A percentile compares a stretch with the other conserved stretches of the same genome.
phyloP scores from a whole-genome alignment of 495 filamentous ascomycete genomes.

The Podospora didyma region DNA sequence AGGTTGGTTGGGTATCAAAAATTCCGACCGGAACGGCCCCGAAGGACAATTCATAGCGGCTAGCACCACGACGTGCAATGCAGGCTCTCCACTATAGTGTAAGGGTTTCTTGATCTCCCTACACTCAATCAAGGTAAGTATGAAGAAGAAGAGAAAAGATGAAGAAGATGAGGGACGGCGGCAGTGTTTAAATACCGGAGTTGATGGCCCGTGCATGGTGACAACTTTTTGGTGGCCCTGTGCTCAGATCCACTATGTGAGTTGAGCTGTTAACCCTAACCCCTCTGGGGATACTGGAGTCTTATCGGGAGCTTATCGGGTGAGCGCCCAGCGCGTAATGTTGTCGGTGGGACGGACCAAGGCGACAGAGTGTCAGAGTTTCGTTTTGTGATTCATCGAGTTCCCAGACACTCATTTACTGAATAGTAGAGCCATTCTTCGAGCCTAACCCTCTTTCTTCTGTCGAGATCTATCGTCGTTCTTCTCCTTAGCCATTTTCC shows the following conservation, averaged over 20 bases:
- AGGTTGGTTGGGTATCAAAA: conserved; percentile 28
- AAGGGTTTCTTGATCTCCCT: conserved; percentile 28
- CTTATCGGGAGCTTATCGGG: background rate
- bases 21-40: conserved; percentile 37
- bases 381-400: too few species aligned
- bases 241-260: too few species aligned
- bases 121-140: conserved; percentile 36
- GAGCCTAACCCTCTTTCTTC: too few species aligned
- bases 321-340: too few species aligned
- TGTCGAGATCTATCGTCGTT: background rate
- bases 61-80: conserved; percentile 38
- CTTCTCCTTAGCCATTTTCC: background rate
- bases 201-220: conserved; percentile 19
- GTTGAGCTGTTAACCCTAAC: too few species aligned
- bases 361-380: too few species aligned
- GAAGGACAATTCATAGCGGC: conserved; percentile 32
- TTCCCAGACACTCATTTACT: too few species aligned
- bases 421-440: too few species aligned
- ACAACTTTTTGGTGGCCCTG: conserved; percentile 1
- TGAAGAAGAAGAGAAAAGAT: conserved; percentile 29
- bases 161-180: conserved; percentile 4
- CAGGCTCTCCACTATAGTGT: conserved; percentile 24
- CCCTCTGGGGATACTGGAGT: too few species aligned
- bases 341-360: too few species aligned
- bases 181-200: conserved; percentile 5